Percentiles rank a stretch among this genome's conserved stretches.
Conservation (phyloP, 2,329 filamentous ascomycete genomes). For the Exophiala sp. region DNA sequence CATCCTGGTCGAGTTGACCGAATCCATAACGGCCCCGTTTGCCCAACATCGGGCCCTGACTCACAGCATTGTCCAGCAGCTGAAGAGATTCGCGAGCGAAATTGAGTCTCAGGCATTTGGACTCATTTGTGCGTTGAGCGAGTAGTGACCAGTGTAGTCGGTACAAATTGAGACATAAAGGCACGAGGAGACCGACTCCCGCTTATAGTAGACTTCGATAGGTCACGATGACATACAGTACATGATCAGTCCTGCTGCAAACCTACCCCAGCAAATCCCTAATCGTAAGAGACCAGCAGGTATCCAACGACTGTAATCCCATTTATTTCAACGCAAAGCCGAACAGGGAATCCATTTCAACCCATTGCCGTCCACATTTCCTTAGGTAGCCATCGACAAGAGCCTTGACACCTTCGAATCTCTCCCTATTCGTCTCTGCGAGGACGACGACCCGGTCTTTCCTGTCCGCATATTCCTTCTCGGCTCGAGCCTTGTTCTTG, state of each 20-base stretch:
- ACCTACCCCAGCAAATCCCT: not conserved
- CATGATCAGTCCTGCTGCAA: too few relatives aligned
- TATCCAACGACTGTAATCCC: not conserved
- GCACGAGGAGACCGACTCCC: too few relatives aligned
- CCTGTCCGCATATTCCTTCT: slow-evolving; percentile 52
- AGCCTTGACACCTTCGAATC: slow-evolving; percentile 72
- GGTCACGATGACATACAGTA: too few relatives aligned
- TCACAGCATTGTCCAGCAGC: slow-evolving; percentile 4
- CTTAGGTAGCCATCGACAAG: slow-evolving; percentile 81
- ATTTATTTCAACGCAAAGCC: slow-evolving; percentile 48
- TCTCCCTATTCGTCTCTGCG: slow-evolving; percentile 74
- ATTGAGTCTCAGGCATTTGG: slow-evolving; percentile 7
- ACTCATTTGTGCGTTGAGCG: slow-evolving; percentile 10
- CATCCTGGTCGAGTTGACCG: slow-evolving; percentile 13
- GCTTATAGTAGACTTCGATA: too few relatives aligned
- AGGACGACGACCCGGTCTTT: slow-evolving; percentile 66
- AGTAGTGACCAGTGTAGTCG: slow-evolving; percentile 1
- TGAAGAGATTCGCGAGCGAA: slow-evolving; percentile 6
- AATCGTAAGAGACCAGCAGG: not conserved
- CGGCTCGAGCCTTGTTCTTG: slow-evolving; percentile 49
- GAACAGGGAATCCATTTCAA: slow-evolving; percentile 88
- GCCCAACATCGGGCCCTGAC: slow-evolving; percentile 8
- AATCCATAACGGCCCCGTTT: slow-evolving; percentile 11
- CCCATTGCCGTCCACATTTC: slow-evolving; percentile 88
- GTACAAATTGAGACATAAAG: not conserved